Evolutionary conservation across 139 green algal species (phyloP).

Genomic region (Closterium sp.): DNA sequence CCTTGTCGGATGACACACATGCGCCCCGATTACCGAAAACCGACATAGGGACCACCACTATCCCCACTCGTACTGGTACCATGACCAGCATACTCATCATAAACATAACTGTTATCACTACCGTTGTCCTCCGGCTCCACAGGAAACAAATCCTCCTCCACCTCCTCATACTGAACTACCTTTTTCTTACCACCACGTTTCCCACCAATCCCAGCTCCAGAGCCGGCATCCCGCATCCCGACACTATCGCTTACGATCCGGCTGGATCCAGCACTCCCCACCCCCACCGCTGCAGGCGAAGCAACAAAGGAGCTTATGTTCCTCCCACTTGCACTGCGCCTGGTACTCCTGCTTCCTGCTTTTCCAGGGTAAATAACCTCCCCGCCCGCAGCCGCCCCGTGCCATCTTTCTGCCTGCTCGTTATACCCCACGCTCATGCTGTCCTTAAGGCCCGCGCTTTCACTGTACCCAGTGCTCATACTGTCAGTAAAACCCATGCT

Average conservation of each 20-base stretch:
- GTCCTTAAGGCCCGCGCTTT: not conserved
- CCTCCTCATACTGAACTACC: not conserved
- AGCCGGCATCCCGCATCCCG: not conserved
- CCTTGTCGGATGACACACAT: no score
- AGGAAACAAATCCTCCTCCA: not conserved
- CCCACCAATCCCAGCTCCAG: not conserved
- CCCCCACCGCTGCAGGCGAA: not conserved
- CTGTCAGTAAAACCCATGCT: not conserved
- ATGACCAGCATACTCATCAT: not conserved
- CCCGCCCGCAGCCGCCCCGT: not conserved
- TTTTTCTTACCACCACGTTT: not conserved
- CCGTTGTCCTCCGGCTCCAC: not conserved
- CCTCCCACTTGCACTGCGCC: not conserved
- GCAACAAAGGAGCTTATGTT: not conserved
- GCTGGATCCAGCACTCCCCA: not conserved
- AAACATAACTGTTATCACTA: not conserved
- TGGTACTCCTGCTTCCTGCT: not conserved
- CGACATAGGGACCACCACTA: not conserved
- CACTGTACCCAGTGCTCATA: not conserved
- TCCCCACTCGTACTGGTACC: not conserved
- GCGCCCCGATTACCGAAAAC: no score
- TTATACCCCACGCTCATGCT: not conserved
- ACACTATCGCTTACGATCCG: not conserved
- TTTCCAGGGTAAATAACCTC: not conserved
- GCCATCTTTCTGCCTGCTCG: not conserved